These are phyloP conservation scores for Coemansia sp. DNA, from an alignment of 371 early-diverging fungal genomes.

Conservation along the genomic window DNA sequence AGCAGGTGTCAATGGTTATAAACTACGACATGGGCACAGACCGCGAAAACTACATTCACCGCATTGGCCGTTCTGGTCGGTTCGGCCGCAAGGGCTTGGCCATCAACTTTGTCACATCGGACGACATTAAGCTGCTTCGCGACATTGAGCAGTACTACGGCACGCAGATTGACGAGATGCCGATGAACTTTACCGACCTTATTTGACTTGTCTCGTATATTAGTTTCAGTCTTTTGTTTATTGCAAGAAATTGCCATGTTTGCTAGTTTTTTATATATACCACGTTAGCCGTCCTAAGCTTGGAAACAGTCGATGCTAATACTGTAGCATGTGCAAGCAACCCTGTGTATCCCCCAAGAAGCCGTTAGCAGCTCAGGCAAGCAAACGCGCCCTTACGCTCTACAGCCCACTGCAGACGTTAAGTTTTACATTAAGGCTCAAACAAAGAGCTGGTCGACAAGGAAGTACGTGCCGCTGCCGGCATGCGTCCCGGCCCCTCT, in stretches of 20 bases:
- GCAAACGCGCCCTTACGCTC: too few relatives aligned
- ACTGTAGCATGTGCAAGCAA: too few relatives aligned
- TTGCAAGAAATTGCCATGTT: too few relatives aligned
- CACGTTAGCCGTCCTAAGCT: too few relatives aligned
- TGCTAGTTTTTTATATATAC: too few relatives aligned
- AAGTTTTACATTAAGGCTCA: not conserved
- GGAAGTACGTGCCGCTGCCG: conserved; percentile 28
- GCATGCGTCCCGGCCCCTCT: conserved; percentile 29
- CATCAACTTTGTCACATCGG: conserved; percentile 96
- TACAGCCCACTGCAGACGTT: too few relatives aligned
- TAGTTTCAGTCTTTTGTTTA: too few relatives aligned
- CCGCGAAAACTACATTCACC: conserved; percentile 96
- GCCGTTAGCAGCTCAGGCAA: too few relatives aligned
- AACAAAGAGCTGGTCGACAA: conserved; percentile 33
- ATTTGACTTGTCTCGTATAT: conserved; percentile 34
- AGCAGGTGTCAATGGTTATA: conserved; percentile 98
- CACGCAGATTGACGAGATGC: conserved; percentile 97
- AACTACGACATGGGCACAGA: conserved; percentile 98
- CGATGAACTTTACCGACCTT: conserved; percentile 84
- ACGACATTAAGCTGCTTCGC: conserved; percentile 91
- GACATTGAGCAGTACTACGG: conserved; percentile 98
- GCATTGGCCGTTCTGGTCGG: conserved; percentile 99
- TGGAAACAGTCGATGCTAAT: too few relatives aligned
- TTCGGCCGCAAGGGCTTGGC: conserved; percentile 99
- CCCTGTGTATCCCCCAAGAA: too few relatives aligned